Evolutionary conservation across 345 rosid genomes (phyloP).

Genomic region (Salix caprea): DNA sequence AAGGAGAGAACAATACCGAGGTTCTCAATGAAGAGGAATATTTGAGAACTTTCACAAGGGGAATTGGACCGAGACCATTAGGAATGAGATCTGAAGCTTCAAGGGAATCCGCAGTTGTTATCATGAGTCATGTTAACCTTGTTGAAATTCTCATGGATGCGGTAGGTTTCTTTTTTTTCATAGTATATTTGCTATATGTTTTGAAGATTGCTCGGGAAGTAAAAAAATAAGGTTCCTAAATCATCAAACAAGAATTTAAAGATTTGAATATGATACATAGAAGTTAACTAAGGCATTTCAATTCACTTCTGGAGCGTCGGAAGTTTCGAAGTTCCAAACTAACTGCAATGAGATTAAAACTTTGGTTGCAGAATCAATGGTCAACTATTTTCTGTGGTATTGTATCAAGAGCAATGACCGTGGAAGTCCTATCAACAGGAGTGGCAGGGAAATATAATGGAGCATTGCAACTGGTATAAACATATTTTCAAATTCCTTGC

Average conservation of each 20-base stretch:
- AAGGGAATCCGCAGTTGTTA: conserved; percentile 72
- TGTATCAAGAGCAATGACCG: conserved; percentile 87
- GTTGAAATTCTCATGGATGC: conserved; percentile 96
- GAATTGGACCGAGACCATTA: conserved; percentile 72
- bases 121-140: conserved; percentile 77
- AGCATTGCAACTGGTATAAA: conserved; percentile 88
- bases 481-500: background rate
- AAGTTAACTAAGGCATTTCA: background rate
- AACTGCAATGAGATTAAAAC: background rate
- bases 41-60: conserved; percentile 69
- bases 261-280: background rate
- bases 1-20: conserved; percentile 41
- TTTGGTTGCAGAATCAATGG: conserved; percentile 67
- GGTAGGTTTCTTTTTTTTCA: conserved; percentile 31
- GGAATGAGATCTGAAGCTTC: conserved; percentile 83
- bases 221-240: background rate
- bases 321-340: background rate
- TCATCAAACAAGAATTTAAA: background rate
- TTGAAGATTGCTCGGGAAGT: background rate
- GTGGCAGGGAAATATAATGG: conserved; percentile 98
- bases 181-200: background rate
- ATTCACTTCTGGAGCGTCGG: background rate
- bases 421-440: conserved; percentile 87
- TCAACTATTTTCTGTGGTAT: conserved; percentile 77
- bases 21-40: conserved; percentile 74